These are phyloP conservation scores for Aeminium ludgeri DNA, from an alignment of 495 filamentous ascomycete genomes.

Conservation along the genomic window DNA sequence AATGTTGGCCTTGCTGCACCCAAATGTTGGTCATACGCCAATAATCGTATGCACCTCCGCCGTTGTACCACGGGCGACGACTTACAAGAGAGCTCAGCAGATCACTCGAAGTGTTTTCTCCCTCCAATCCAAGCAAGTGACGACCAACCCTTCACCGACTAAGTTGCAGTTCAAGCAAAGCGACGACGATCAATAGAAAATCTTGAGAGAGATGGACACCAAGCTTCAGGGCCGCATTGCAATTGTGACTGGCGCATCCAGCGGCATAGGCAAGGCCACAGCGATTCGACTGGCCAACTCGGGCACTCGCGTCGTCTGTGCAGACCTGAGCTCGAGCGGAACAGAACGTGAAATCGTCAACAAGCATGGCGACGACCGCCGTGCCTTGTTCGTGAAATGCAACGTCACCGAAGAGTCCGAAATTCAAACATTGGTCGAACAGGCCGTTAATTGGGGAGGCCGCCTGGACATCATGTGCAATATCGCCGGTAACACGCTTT, in stretches of 20 bases:
- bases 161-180: too few species aligned
- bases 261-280: conserved; percentile 49
- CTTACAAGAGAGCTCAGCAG: too few species aligned
- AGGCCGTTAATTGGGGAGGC: conserved; percentile 11
- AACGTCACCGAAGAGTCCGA: conserved; percentile 28
- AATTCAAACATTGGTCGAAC: conserved; percentile 12
- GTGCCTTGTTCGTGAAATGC: conserved; percentile 31
- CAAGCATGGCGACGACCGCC: conserved; percentile 20
- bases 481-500: conserved; percentile 11
- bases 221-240: conserved; percentile 15
- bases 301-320: conserved; percentile 28
- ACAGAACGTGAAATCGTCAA: conserved; percentile 15
- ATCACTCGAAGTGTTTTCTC: too few species aligned
- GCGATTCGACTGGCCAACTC: conserved; percentile 9
- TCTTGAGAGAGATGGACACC: too few species aligned
- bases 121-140: too few species aligned
- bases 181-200: too few species aligned
- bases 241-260: conserved; percentile 49
- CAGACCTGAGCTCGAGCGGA: conserved; percentile 27
- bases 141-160: too few species aligned
- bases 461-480: conserved; percentile 15
- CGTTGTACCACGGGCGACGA: too few species aligned
- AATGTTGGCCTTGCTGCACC: too few species aligned
- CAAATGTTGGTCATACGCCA: too few species aligned
- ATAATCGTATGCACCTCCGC: too few species aligned